Conservation (phyloP, 805 yeast species). For the Blastobotrys peoriensis region DNA sequence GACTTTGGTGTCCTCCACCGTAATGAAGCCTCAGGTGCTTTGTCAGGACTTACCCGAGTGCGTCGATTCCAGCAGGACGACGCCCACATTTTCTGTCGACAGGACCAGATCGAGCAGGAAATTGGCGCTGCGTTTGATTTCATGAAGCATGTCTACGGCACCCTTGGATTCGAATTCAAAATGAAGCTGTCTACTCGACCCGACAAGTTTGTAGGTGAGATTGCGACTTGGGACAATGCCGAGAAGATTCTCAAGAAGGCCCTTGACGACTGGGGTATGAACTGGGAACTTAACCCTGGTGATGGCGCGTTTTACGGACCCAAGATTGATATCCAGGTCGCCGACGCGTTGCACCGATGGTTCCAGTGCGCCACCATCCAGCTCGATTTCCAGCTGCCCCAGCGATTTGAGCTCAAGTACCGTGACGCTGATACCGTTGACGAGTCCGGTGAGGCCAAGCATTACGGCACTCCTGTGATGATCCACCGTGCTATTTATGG, state of each 20-base stretch:
- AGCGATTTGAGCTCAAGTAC: slow-evolving; percentile 85
- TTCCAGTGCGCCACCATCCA: slow-evolving; percentile 99
- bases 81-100: slow-evolving; percentile 95
- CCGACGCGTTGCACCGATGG: slow-evolving; percentile 94
- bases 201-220: slow-evolving; percentile 89
- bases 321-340: slow-evolving; percentile 91
- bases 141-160: slow-evolving; percentile 78
- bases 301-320: slow-evolving; percentile 98
- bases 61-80: slow-evolving; percentile 99
- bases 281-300: slow-evolving; percentile 93
- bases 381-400: slow-evolving; percentile 96
- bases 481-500: slow-evolving; percentile 99
- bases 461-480: slow-evolving; percentile 87
- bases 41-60: slow-evolving; percentile 92
- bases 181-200: slow-evolving; percentile 98
- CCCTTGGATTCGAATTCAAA: slow-evolving; percentile 90
- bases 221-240: slow-evolving; percentile 91
- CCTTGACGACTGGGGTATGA: slow-evolving; percentile 76
- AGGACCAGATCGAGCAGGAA: slow-evolving; percentile 83
- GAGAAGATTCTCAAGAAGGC: slow-evolving; percentile 80
- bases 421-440: slow-evolving; percentile 39
- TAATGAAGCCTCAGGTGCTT: slow-evolving; percentile 93
- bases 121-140: slow-evolving; percentile 81
- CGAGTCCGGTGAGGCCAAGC: slow-evolving; percentile 21
- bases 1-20: slow-evolving; percentile 97